These are phyloP conservation scores for Stenocarpella maydis DNA, from an alignment of 2,329 filamentous ascomycete species.

Conservation along the genomic window DNA sequence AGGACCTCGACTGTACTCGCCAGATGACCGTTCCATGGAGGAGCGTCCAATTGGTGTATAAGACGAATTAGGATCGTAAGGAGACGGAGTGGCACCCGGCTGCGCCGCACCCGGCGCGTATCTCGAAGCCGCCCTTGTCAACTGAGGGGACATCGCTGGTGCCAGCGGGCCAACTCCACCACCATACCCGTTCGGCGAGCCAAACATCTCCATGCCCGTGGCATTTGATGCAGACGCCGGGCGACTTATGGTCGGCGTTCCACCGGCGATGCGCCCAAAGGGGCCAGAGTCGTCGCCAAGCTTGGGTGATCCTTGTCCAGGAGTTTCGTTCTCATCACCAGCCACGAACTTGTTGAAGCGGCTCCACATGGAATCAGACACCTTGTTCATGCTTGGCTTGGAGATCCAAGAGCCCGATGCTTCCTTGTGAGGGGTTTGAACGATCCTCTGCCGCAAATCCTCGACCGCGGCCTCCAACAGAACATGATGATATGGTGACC, in stretches of 20 bases:
- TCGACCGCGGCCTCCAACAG: conserved; percentile 79
- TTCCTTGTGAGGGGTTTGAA: conserved; percentile 80
- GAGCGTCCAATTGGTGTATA: conserved; percentile 48
- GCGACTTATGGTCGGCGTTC: conserved; percentile 77
- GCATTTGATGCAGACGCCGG: conserved; percentile 72
- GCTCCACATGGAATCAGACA: conserved; percentile 88
- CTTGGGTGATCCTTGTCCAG: conserved; percentile 63
- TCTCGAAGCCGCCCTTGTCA: conserved; percentile 58
- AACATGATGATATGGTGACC: conserved; percentile 86
- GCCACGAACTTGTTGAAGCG: conserved; percentile 97
- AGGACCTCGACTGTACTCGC: conserved; percentile 50
- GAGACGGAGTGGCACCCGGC: conserved; percentile 39
- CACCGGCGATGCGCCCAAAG: conserved; percentile 82
- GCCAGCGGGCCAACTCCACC: conserved; percentile 44
- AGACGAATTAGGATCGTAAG: conserved; percentile 41
- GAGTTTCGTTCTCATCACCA: conserved; percentile 81
- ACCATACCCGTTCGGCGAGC: conserved; percentile 52
- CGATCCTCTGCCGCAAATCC: conserved; percentile 83
- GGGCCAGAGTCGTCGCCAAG: conserved; percentile 74
- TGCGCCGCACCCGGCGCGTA: conserved; percentile 54
- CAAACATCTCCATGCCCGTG: conserved; percentile 78
- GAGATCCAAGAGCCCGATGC: conserved; percentile 88
- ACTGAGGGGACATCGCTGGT: conserved; percentile 46
- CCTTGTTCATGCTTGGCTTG: conserved; percentile 94
- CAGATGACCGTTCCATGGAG: conserved; percentile 55